phyloP scores from a whole-genome alignment of 1,284 basidiomycete genomes.

The Heterobasidion occidentale region DNA sequence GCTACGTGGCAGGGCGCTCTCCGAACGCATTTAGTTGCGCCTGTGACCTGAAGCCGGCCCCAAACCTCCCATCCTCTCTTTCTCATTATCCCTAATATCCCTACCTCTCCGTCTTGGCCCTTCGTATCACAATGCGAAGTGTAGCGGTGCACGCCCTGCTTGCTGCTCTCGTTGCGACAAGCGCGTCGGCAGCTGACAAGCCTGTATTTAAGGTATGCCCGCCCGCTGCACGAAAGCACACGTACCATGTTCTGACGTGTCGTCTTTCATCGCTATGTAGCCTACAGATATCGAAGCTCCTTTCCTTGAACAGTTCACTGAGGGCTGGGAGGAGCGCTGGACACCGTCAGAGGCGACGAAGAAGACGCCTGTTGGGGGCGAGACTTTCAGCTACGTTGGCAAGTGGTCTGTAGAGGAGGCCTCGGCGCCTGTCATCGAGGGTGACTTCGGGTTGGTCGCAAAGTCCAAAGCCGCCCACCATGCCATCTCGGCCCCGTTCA shows the following conservation, averaged over 20 bases:
- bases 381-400: conserved; percentile 95
- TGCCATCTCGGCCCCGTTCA: conserved; percentile 93
- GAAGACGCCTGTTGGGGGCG: conserved; percentile 89
- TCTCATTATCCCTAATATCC: conserved; percentile 15
- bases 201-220: conserved; percentile 61
- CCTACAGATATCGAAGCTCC: conserved; percentile 81
- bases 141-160: conserved; percentile 71
- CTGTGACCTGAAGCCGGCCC: conserved; percentile 8
- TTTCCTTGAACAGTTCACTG: conserved; percentile 96
- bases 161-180: conserved; percentile 49
- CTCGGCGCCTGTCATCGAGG: conserved; percentile 60
- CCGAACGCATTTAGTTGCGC: conserved; percentile 28
- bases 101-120: conserved; percentile 38
- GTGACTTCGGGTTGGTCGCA: conserved; percentile 86
- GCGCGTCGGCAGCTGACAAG: conserved; percentile 46
- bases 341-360: conserved; percentile 95
- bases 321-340: conserved; percentile 90
- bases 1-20: conserved; percentile 40
- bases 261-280: conserved; percentile 41
- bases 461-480: conserved; percentile 93
- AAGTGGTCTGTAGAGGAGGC: conserved; percentile 96
- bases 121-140: conserved; percentile 76
- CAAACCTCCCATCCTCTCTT: conserved; percentile 12
- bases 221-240: not conserved
- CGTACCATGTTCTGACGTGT: conserved; percentile 2